phyloP scores from a whole-genome alignment of 2,329 filamentous ascomycete genomes.

The Neopestalotiopsis sp. region DNA sequence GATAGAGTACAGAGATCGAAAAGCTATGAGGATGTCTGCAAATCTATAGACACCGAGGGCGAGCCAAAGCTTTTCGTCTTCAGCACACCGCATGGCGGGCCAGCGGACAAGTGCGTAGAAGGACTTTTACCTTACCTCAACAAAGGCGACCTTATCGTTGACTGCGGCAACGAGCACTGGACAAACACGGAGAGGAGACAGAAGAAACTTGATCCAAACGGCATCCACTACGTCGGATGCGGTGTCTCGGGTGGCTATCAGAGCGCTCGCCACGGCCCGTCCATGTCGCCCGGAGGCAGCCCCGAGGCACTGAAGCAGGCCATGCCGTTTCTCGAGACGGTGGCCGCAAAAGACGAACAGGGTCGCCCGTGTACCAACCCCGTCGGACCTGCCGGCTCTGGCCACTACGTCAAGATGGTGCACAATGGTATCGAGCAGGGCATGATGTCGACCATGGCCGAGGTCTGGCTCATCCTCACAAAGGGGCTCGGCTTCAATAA shows the following conservation, averaged over 20 bases:
- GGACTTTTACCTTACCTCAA: conserved; percentile 52
- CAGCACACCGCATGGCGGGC: conserved; percentile 52
- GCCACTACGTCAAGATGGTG: conserved; percentile 78
- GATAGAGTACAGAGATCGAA: conserved; percentile 36
- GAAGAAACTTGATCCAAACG: conserved; percentile 56
- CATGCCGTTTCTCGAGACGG: conserved; percentile 63
- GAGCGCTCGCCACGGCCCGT: conserved; percentile 67
- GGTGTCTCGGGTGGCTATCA: conserved; percentile 75
- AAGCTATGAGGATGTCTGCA: conserved; percentile 55
- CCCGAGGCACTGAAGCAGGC: conserved; percentile 60
- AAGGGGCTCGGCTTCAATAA: conserved; percentile 61
- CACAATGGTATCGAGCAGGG: conserved; percentile 78
- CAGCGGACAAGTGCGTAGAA: conserved; percentile 43
- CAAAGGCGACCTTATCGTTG: conserved; percentile 69
- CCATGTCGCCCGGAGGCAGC: conserved; percentile 70
- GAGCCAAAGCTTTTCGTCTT: conserved; percentile 56
- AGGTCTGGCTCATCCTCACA: conserved; percentile 69
- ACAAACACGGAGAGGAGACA: conserved; percentile 68
- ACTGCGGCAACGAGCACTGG: conserved; percentile 73
- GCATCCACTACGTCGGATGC: conserved; percentile 69
- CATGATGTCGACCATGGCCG: conserved; percentile 68
- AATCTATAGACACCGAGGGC: conserved; percentile 43
- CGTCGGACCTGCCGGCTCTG: conserved; percentile 66
- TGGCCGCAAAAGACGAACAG: conserved; percentile 66
- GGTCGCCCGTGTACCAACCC: conserved; percentile 64